Conservation (phyloP, 2,329 filamentous ascomycete species). For the Sclerotinia glacialis region DNA sequence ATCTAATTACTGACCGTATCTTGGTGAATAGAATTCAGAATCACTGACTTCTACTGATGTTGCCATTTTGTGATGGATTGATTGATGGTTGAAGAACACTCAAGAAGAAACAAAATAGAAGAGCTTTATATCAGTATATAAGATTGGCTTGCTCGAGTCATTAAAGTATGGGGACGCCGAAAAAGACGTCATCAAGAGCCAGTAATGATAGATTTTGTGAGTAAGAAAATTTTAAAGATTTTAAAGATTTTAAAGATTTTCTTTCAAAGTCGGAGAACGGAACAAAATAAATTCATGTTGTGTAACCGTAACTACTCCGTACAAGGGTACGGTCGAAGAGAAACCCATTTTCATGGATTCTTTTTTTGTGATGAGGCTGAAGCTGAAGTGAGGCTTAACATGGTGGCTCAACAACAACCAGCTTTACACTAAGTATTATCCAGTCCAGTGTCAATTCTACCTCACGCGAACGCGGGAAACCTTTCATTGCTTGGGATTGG, state of each 20-base stretch:
- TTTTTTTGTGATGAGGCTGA: not conserved
- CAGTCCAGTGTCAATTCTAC: not conserved
- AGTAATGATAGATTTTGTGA: constrained; percentile 1
- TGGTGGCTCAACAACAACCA: not conserved
- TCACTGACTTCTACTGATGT: not conserved
- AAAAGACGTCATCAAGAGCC: constrained; percentile 16
- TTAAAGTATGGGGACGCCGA: no score
- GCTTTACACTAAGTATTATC: constrained; percentile 15
- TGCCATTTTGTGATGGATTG: constrained; percentile 5
- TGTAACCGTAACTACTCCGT: not conserved
- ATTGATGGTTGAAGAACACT: not conserved
- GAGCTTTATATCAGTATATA: no score
- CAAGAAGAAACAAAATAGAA: no score
- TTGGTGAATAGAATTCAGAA: constrained; percentile 1
- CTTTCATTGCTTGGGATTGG: constrained; percentile 9
- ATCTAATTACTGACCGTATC: constrained; percentile 35
- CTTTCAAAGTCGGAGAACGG: constrained; percentile 1
- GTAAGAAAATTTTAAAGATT: not conserved
- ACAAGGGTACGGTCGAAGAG: no score
- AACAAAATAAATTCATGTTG: not conserved
- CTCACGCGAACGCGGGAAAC: constrained; percentile 24
- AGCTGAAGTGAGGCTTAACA: not conserved
- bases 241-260: not conserved
- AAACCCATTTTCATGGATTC: not conserved
- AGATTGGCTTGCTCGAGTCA: no score